Evolutionary conservation across 148 eudicot genomes (phyloP).

Genomic region (Persicaria maculosa): DNA sequence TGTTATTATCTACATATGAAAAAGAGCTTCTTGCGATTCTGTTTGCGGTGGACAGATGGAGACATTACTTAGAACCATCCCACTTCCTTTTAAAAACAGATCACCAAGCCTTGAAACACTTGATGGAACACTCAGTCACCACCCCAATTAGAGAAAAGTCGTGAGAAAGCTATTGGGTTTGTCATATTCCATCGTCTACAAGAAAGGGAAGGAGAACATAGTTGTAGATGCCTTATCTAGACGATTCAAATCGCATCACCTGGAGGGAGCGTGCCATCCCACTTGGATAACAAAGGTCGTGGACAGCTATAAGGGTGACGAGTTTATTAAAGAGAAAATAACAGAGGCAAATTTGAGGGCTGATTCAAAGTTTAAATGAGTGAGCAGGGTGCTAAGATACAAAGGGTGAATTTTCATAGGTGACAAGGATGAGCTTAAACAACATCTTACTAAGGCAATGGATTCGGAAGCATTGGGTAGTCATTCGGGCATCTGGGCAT

Average conservation of each 20-base stretch:
- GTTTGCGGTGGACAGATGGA: no score
- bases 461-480: neutral
- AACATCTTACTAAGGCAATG: neutral
- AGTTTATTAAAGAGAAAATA: no score
- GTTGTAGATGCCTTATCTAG: neutral
- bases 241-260: neutral
- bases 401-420: neutral
- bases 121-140: neutral
- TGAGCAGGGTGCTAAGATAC: neutral
- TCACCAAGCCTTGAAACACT: neutral
- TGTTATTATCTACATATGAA: no score
- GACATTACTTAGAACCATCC: neutral
- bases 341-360: neutral
- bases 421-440: no score
- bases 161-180: neutral
- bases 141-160: neutral
- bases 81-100: neutral
- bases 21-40: no score
- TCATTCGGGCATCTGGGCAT: neutral
- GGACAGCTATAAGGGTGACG: neutral
- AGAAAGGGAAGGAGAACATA: neutral
- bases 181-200: neutral
- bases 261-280: neutral
- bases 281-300: neutral
- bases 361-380: no score